Percentiles rank a stretch among this genome's conserved stretches.
phyloP scores from a whole-genome alignment of 2,329 filamentous ascomycete species.

The Dendrostoma leiphaemia region DNA sequence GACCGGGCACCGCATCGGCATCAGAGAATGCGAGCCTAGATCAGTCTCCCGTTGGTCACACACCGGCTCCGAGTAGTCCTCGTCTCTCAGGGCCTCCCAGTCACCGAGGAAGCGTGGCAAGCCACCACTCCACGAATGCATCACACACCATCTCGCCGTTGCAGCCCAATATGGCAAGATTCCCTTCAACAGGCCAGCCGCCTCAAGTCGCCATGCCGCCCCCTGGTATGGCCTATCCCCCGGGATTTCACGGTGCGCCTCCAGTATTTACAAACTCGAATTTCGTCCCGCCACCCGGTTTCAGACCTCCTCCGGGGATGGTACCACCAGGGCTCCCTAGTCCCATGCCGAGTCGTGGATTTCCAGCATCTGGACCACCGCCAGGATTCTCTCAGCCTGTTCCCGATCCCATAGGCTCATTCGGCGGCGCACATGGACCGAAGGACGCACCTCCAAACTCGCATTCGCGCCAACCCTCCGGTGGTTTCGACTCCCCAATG shows the following conservation, averaged over 20 bases:
- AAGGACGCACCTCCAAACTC: slow-evolving; percentile 42
- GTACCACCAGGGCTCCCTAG: slow-evolving; percentile 53
- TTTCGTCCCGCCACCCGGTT: slow-evolving; percentile 40
- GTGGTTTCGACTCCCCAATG: slow-evolving; percentile 59
- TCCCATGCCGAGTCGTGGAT: slow-evolving; percentile 40
- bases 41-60: slow-evolving; percentile 58
- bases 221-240: slow-evolving; percentile 56
- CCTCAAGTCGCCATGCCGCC: slow-evolving; percentile 55
- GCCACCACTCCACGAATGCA: slow-evolving; percentile 21
- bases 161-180: slow-evolving; percentile 46
- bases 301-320: slow-evolving; percentile 44
- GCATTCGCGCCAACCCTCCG: slow-evolving; percentile 76
- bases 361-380: slow-evolving; percentile 43
- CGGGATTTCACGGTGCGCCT: slow-evolving; percentile 36
- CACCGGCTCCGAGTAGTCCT: slow-evolving; percentile 64
- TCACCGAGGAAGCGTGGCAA: slow-evolving; percentile 55
- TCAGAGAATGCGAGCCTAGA: slow-evolving; percentile 57
- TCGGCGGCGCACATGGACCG: slow-evolving; percentile 30
- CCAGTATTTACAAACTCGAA: slow-evolving; percentile 54
- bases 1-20: slow-evolving; percentile 65
- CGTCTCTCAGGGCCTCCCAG: slow-evolving; percentile 60
- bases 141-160: slow-evolving; percentile 64
- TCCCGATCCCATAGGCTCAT: slow-evolving; percentile 38
- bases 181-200: slow-evolving; percentile 26
- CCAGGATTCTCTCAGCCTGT: slow-evolving; percentile 52